phyloP scores from a whole-genome alignment of 169 alveolate genomes.

The Toxoplasma gondii region DNA sequence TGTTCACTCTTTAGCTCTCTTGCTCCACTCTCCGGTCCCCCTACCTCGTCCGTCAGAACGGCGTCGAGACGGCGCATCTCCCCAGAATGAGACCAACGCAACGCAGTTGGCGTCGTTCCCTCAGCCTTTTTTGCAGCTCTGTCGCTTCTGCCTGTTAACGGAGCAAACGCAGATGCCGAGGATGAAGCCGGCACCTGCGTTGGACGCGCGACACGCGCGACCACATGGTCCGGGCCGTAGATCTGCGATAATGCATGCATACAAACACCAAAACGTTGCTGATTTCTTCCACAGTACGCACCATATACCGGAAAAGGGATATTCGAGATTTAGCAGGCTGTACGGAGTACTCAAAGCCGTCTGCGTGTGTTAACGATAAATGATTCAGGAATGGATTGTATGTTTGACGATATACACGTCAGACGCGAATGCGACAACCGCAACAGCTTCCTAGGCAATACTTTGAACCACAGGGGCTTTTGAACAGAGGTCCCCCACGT shows the following conservation, averaged over 20 bases:
- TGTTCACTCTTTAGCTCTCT: background rate
- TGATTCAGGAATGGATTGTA: too few relatives aligned
- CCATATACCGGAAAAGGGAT: too few relatives aligned
- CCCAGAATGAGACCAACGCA: background rate
- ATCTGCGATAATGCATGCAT: background rate
- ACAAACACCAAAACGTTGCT: too few relatives aligned
- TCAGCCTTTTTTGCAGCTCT: background rate
- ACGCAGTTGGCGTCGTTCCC: background rate
- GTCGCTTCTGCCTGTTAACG: background rate
- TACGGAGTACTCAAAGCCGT: too few relatives aligned
- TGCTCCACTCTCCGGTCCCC: background rate
- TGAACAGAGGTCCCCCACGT: too few relatives aligned
- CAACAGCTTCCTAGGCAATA: too few relatives aligned
- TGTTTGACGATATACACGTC: too few relatives aligned
- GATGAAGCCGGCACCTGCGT: background rate
- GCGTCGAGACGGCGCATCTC: conserved; percentile 27
- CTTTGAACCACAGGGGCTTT: too few relatives aligned
- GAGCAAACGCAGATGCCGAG: background rate
- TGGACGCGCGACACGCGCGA: conserved; percentile 22
- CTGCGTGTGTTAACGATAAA: too few relatives aligned
- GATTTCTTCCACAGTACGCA: too few relatives aligned
- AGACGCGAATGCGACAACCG: too few relatives aligned
- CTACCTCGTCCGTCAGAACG: background rate
- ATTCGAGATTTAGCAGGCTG: too few relatives aligned
- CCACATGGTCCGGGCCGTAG: background rate